Evolutionary conservation across 2,329 filamentous ascomycete genomes (phyloP), one percentile per base, ranked within the genome.

Genomic region (Arthroderma sp.): DNA sequence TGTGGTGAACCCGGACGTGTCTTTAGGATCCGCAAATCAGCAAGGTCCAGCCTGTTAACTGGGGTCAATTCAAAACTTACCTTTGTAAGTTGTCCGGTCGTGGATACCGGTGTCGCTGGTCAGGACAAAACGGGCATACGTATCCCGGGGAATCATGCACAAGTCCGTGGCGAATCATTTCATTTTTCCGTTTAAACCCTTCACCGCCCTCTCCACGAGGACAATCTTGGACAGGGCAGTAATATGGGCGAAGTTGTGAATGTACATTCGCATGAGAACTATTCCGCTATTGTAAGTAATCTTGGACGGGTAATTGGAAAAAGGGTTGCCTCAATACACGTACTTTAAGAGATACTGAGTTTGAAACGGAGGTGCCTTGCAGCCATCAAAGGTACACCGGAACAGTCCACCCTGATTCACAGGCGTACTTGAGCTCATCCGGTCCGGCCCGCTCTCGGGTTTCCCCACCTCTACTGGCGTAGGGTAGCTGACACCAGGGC

Each of bases 141-240:
- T 96, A 98, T 48, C 89, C 89, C 1, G 91, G 91, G 5, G 86
- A 94, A 52, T 87, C 82, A 58, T 98, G 91, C 3, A 96, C 91
- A 3, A 96, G 74, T 1, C 89, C 88, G 56, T 82, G 78, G n/a
- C 78, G 68, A 49, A 80, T 80, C 78, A 82, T 81, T 57, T 82
- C 78, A 51, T 82, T 82, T 57, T 81, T 81, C 30, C 78, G 70
- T 58, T 82, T 82, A 66, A 82, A 82, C 1, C 78, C 78, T 54
- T 77, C 77, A 15, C 77, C 77, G n/a, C 75, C 74, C 50, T 74
- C 66, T n/a, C 67, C 70, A 34, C 77, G 70, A 8, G 73, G 65
- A 53, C 78, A 82, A 4, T 67, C 71, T 27, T 66, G 61, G 6
- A 79, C 70, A 1, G 76, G 72, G 56, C 78, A 82, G 54, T 76